phyloP scores from a whole-genome alignment of 768 basidiomycete genomes.

The Suillus discolor region DNA sequence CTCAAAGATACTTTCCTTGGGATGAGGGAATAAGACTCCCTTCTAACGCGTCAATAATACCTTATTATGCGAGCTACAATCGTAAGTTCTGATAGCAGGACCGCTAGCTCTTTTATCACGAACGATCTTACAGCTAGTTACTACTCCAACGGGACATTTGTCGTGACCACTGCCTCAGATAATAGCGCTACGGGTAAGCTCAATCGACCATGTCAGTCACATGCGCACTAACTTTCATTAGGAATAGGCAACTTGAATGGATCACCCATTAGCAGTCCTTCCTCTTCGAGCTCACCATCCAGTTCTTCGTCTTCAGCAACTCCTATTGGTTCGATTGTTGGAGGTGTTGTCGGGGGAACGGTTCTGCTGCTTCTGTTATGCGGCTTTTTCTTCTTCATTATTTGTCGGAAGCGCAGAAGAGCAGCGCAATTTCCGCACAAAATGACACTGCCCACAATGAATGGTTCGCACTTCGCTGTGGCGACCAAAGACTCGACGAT shows the following conservation, averaged over 20 bases:
- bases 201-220: not conserved
- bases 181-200: conserved; percentile 15
- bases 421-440: not conserved
- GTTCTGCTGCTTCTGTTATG: conserved; percentile 18
- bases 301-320: conserved; percentile 9
- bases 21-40: conserved; percentile 12
- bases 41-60: conserved; percentile 21
- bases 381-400: conserved; percentile 14
- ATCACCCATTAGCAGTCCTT: conserved; percentile 9
- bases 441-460: not conserved
- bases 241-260: conserved; percentile 21
- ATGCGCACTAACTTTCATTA: conserved; percentile 10
- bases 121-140: conserved; percentile 17
- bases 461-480: conserved; percentile 2
- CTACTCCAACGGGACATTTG: conserved; percentile 22
- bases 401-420: conserved; percentile 17
- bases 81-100: conserved; percentile 17
- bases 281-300: not conserved
- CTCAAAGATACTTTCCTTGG: conserved; percentile 26
- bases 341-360: conserved; percentile 24
- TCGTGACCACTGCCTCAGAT: conserved; percentile 13
- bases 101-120: conserved; percentile 2
- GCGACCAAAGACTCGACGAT: conserved; percentile 1
- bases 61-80: conserved; percentile 25
- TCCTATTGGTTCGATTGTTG: conserved; percentile 20